Conservation (phyloP, 352 stramenopile species). For the Phytophthora tentaculata region DNA sequence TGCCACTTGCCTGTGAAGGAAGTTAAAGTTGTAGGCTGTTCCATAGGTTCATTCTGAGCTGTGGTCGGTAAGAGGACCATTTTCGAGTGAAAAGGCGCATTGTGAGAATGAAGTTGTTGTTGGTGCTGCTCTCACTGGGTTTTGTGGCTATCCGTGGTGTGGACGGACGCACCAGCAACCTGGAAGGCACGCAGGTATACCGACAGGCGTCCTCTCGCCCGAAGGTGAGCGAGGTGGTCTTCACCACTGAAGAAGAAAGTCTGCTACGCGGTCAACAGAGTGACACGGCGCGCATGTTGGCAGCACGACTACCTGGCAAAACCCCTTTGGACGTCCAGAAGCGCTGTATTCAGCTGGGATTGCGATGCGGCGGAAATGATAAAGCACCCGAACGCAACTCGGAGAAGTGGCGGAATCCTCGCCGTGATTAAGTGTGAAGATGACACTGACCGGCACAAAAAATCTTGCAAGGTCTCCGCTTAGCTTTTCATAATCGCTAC, state of each 20-base stretch:
- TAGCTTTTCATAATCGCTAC: constrained; percentile 8
- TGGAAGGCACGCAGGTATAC: constrained; percentile 27
- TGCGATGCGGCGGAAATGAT: constrained; percentile 49
- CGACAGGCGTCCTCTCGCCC: constrained; percentile 31
- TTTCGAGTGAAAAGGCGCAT: background rate
- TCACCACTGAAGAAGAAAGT: constrained; percentile 60
- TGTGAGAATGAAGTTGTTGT: constrained; percentile 13
- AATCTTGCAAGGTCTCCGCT: too few relatives aligned
- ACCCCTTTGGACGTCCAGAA: constrained; percentile 49
- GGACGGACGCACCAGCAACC: constrained; percentile 31
- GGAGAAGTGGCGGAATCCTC: constrained; percentile 47
- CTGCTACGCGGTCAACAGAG: constrained; percentile 48
- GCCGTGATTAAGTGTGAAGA: constrained; percentile 7
- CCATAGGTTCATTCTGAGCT: background rate
- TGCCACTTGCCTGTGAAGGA: constrained; percentile 2
- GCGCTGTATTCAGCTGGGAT: constrained; percentile 58
- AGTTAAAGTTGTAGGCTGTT: constrained; percentile 31
- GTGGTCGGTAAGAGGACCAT: too few relatives aligned
- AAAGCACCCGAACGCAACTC: constrained; percentile 43
- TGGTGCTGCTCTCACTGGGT: constrained; percentile 5
- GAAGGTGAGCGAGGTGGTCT: constrained; percentile 37
- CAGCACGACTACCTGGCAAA: constrained; percentile 41
- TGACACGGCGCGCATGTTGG: constrained; percentile 47
- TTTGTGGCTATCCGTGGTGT: constrained; percentile 2
- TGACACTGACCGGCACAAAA: background rate